Percentiles rank a stretch among this genome's conserved stretches.
Conservation (phyloP, 1,284 basidiomycete genomes). For the Thelephora terrestris region DNA sequence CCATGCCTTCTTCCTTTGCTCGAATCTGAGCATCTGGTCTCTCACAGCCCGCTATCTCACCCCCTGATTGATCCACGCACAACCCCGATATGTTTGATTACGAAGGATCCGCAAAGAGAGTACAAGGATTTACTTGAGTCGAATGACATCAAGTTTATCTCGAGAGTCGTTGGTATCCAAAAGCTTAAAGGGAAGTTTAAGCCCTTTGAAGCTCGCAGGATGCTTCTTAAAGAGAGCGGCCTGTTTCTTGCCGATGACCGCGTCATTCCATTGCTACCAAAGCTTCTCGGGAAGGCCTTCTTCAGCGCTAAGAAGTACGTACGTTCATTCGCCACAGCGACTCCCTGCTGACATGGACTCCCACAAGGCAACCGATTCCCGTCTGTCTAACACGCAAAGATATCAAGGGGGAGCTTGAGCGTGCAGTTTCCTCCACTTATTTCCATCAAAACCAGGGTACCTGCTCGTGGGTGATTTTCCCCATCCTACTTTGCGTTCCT, state of each 20-base stretch:
- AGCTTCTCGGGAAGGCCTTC: conserved; percentile 82
- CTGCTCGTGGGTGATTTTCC: conserved; percentile 55
- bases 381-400: conserved; percentile 81
- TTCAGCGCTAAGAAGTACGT: conserved; percentile 90
- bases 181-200: conserved; percentile 92
- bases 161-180: conserved; percentile 83
- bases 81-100: conserved; percentile 79
- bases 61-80: conserved; percentile 76
- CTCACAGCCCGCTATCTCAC: conserved; percentile 64
- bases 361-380: conserved; percentile 79
- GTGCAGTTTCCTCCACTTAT: conserved; percentile 86
- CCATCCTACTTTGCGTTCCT: neutral
- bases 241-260: conserved; percentile 92
- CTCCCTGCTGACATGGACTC: neutral
- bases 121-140: conserved; percentile 88
- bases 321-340: neutral
- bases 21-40: neutral
- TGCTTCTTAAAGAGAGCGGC: conserved; percentile 82
- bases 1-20: conserved; percentile 2
- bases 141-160: conserved; percentile 79
- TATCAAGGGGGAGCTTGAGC: conserved; percentile 83
- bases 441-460: conserved; percentile 92
- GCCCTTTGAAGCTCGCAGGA: conserved; percentile 81
- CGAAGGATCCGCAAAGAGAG: conserved; percentile 91
- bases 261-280: conserved; percentile 80